Base-by-base conservation (phyloP, 2,329 filamentous ascomycete species). In the Pyrenophora teres region DNA sequence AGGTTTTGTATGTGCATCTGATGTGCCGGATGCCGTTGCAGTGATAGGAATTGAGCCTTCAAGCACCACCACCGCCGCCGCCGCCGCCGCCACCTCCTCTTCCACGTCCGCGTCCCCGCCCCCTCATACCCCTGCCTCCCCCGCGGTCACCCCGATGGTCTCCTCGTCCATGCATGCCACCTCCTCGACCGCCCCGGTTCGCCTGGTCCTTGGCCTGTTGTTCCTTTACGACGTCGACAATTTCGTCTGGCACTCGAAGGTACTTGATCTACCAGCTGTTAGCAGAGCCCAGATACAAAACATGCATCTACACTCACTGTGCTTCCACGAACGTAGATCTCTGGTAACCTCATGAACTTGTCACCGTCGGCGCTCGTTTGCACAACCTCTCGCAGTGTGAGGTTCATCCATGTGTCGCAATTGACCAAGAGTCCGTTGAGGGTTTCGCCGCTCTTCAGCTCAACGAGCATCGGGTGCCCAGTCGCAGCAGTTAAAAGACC, bases 331-430 rank as follows among this genome's bases (percentile, higher is more conserved):
- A 99, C 90, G 71, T 99, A 99, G 52, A 93, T 92, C 74, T 99
- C 95, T 31, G 92, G 87, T 76, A 99, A 79, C 70, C 91, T 84
- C 75, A 91, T 88, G 76, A 99, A 99, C 72, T 89, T 92, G 76
- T 97, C 92, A 57, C 92, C 94, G 69, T 97, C 93, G 19, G 93
- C 87, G 72, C 89, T 96, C 15, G 94, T 97, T 77, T 97, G 93
- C 31, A 97, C 90, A 18, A 99, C 95, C 75, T 97, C 94, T 76
- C 94, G 96, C 62, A 99, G 78, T 2, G 93, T 97, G 65, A 99
- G 80, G 78, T 99, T 99, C 94, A 99, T 99, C 92, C 94, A 99
- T 41, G 93, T 99, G 76, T 99, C 94, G 85, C 93, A 99, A 75
- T 88, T 91, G 74, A 97, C 89, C 53, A 99, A 81, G 71, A 97